Base-by-base conservation (phyloP, 1,139 yeast species). In the Blastobotrys niveus region DNA sequence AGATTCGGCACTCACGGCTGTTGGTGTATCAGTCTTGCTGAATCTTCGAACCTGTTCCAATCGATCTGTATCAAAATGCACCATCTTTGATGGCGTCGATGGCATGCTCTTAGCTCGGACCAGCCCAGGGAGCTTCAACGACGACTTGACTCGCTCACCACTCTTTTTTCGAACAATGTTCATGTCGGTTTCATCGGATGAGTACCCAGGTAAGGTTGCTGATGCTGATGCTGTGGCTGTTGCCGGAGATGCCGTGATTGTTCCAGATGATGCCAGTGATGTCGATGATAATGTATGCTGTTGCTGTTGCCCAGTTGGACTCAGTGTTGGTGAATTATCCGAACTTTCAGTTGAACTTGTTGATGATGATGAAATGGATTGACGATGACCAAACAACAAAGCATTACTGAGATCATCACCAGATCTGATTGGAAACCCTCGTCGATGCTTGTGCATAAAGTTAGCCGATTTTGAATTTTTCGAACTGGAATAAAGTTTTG, bases 71-170 rank as follows among this genome's bases (percentile, higher is more conserved):
- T 89, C 93, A 64, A 86, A 86, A 62, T 86, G 91, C 21, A 86
- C 95, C 53, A 73, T 79, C 58, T 86, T 86, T 17, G 83, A 76
- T 0, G 85, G 84, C 3, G 93, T 81, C 0, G 82, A 68, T 2
- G 95, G 95, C 67, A 84, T 72, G 10, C 88, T 80, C 53, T 73
- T 72, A 27, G 79, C 72, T 45, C 85, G 66, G 35, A 66, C 65
- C 35, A 77, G 64, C 35, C 66, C 65, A 48, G 68, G 74, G 46
- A 70, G 60, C 58, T 81, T 83, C 44, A 86, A 69, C 20, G 86
- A 80, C 3, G 89, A 77, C 58, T 84, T 83, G 40, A 86, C 83
- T 33, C 83, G 68, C 59, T 86, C 95, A 20, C 94, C 94, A 3
- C 86, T 77, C 64, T 86, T 86, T 59, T 81, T 83, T 20, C 87